Evolutionary conservation across 176 grass and related monocot species (phyloP), one percentile per base, ranked within the genome.

Genomic region (Carex cristatella): DNA sequence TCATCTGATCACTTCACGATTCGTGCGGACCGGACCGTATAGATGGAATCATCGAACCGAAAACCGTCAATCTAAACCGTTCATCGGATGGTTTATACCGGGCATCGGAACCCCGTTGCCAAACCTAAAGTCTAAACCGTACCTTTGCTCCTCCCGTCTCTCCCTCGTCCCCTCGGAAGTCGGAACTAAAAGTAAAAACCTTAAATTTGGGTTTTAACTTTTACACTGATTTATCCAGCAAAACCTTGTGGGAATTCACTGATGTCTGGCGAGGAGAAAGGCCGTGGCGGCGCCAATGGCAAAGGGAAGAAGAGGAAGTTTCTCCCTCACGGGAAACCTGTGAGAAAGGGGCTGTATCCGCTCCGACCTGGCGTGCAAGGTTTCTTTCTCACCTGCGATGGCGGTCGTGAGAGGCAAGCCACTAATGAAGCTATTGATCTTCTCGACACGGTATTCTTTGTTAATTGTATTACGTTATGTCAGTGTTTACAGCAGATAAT

Each of bases 331-430:
- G 95, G 93, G 8, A 98, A 86, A 83, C 91, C 91, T 11, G 95
- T 92, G 60, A 83, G 59, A 87, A 98, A 98, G 86, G 96, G 95
- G n/a, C 60, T 76, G 10, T 90, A 91, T 77, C 93, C 95, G 14
- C 84, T 98, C 59, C 88, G 88, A 28, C 95, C 93, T 19, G 93
- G 95, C 9, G 89, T 95, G 76, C 90, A 95, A 90, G 95, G 95
- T 27, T 94, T 98, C 88, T 98, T 98, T 84, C 86, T 98, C 84
- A 98, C 95, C 65, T 95, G 95, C 74, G 95, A 98, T 72, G 93
- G 93, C 48, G 95, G 95, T 46, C 91, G 95, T 63, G 93, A 98
- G 88, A 88, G 81, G 35, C 91, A 98, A 87, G 96, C 96, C 51
- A 87, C 93, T 64, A 92, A 94, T 37, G 96, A 95, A 89, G 96